phyloP scores from a whole-genome alignment of 106 monocot genomes.

The Vanilla planifolia region DNA sequence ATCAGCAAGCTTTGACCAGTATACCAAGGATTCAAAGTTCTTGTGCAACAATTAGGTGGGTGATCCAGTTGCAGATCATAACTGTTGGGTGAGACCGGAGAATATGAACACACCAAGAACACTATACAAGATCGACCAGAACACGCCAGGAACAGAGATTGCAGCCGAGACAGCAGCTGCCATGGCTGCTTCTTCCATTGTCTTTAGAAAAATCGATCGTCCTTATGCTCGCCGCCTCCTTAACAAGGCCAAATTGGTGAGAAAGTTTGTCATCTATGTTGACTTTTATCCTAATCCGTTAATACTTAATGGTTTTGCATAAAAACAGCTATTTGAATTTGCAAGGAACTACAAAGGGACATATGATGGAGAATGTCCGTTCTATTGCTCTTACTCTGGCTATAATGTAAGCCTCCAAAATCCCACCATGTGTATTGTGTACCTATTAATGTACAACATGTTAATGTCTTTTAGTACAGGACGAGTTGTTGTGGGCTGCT shows the following conservation, averaged over 20 bases:
- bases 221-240: slow-evolving; percentile 62
- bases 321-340: slow-evolving; percentile 72
- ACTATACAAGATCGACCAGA: slow-evolving; percentile 52
- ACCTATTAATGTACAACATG: not conserved
- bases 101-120: slow-evolving; percentile 86
- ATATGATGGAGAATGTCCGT: slow-evolving; percentile 88
- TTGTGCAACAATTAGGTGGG: slow-evolving; percentile 44
- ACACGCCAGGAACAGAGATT: slow-evolving; percentile 72
- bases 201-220: slow-evolving; percentile 43
- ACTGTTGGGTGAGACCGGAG: slow-evolving; percentile 81
- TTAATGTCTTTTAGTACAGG: slow-evolving; percentile 27
- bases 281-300: not conserved
- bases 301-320: not conserved
- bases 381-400: slow-evolving; percentile 95
- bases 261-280: not conserved
- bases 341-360: slow-evolving; percentile 58
- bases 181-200: slow-evolving; percentile 81
- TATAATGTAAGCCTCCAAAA: slow-evolving; percentile 48
- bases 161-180: slow-evolving; percentile 95
- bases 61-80: slow-evolving; percentile 66
- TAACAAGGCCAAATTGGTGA: slow-evolving; percentile 83
- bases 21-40: not conserved
- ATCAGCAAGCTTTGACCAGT: not conserved
- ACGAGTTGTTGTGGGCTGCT: slow-evolving; percentile 91
- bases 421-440: too few relatives aligned